These are phyloP conservation scores for Toxicodendron radicans DNA, from an alignment of 345 rosid genomes.

Conservation along the genomic window DNA sequence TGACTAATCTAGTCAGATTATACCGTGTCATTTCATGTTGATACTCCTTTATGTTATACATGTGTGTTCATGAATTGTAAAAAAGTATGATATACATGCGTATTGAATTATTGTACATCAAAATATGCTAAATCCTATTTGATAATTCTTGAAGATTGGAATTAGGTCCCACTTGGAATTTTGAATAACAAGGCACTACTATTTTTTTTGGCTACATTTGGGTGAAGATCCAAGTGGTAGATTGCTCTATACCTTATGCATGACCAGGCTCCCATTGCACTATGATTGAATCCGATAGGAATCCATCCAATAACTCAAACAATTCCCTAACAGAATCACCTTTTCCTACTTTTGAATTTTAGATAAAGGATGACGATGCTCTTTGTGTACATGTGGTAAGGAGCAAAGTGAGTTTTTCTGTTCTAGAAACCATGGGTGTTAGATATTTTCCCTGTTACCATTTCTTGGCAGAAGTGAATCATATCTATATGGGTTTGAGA, in stretches of 20 bases:
- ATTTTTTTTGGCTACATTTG: not conserved
- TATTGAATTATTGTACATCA: not conserved
- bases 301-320: too few species aligned
- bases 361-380: not conserved
- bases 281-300: not conserved
- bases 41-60: not conserved
- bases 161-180: not conserved
- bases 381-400: not conserved
- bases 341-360: not conserved
- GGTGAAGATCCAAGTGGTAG: slow-evolving; percentile 4
- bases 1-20: not conserved
- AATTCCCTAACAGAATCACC: too few species aligned
- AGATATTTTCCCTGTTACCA: slow-evolving; percentile 1
- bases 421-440: not conserved
- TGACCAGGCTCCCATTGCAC: not conserved
- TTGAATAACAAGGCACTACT: not conserved
- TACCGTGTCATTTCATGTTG: not conserved
- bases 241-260: not conserved
- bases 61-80: not conserved
- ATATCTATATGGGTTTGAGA: not conserved
- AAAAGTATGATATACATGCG: not conserved
- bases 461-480: not conserved
- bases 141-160: not conserved
- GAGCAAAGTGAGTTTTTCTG: not conserved
- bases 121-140: not conserved